Conservation (phyloP, 139 green algal genomes). For the Pseudopediastrum boryanum region DNA sequence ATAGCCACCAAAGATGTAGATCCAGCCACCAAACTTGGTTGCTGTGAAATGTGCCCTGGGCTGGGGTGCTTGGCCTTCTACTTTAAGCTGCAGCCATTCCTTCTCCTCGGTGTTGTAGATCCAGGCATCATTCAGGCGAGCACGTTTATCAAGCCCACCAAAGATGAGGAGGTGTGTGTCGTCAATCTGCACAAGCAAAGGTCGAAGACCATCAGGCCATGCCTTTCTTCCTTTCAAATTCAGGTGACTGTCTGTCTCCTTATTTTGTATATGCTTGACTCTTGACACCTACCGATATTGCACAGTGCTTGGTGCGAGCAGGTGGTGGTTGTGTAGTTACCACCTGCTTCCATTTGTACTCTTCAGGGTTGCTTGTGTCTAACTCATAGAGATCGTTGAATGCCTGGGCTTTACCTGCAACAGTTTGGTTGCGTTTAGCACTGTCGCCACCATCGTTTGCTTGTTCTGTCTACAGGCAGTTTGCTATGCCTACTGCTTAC, state of each 20-base stretch:
- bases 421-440: background rate
- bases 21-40: slow-evolving; percentile 62
- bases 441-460: too few relatives aligned
- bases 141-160: slow-evolving; percentile 77
- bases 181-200: slow-evolving; percentile 56
- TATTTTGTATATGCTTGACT: background rate
- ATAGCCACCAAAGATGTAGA: slow-evolving; percentile 87
- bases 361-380: slow-evolving; percentile 54
- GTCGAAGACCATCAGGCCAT: background rate
- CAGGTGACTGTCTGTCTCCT: too few relatives aligned
- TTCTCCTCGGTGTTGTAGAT: slow-evolving; percentile 66
- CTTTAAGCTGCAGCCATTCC: slow-evolving; percentile 57
- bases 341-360: slow-evolving; percentile 51
- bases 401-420: slow-evolving; percentile 68
- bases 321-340: slow-evolving; percentile 47
- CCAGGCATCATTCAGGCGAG: slow-evolving; percentile 83
- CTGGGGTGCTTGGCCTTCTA: slow-evolving; percentile 54
- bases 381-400: slow-evolving; percentile 82
- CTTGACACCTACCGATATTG: slow-evolving; percentile 56
- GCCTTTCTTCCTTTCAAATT: too few relatives aligned
- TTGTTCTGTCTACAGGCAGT: too few relatives aligned
- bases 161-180: slow-evolving; percentile 75
- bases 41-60: slow-evolving; percentile 79
- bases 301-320: slow-evolving; percentile 68
- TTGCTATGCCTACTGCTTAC: background rate